phyloP scores from a whole-genome alignment of 2,329 filamentous ascomycete genomes.

The Penicillium sp. region DNA sequence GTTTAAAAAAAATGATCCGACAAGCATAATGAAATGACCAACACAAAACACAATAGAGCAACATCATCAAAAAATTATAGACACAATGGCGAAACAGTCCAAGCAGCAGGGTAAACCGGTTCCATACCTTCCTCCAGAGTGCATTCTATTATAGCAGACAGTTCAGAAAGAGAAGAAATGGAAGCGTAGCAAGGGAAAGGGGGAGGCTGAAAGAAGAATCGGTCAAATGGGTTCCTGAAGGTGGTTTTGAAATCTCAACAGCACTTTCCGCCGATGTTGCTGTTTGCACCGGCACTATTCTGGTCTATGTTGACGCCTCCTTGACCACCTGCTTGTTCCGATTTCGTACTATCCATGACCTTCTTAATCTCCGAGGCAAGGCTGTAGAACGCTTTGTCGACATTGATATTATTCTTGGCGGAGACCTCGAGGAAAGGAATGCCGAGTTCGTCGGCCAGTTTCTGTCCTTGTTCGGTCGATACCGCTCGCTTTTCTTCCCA shows the following conservation, averaged over 20 bases:
- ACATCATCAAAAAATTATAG: slow-evolving; percentile 19
- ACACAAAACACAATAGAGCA: slow-evolving; percentile 12
- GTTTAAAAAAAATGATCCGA: background rate
- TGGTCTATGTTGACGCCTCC: slow-evolving; percentile 70
- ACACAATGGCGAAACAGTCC: slow-evolving; percentile 22
- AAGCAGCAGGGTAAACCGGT: slow-evolving; percentile 5
- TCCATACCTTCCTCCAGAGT: slow-evolving; percentile 4
- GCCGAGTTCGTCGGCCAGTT: slow-evolving; percentile 88
- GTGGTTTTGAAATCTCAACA: slow-evolving; percentile 54
- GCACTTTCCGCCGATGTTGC: slow-evolving; percentile 65
- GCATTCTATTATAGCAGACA: slow-evolving; percentile 10
- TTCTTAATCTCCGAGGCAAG: slow-evolving; percentile 98
- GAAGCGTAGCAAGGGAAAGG: background rate
- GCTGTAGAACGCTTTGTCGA: slow-evolving; percentile 96
- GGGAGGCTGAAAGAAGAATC: background rate
- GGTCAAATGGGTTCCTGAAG: background rate
- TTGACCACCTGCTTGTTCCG: slow-evolving; percentile 57
- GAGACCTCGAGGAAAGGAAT: slow-evolving; percentile 98
- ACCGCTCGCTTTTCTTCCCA: slow-evolving; percentile 99
- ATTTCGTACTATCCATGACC: slow-evolving; percentile 87
- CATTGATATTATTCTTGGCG: slow-evolving; percentile 99
- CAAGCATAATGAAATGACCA: slow-evolving; percentile 9
- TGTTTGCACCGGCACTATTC: slow-evolving; percentile 48
- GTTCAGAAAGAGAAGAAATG: background rate
- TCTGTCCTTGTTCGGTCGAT: slow-evolving; percentile 87